phyloP scores from a whole-genome alignment of 352 stramenopile genomes.

The Globisporangium acanthophoron region DNA sequence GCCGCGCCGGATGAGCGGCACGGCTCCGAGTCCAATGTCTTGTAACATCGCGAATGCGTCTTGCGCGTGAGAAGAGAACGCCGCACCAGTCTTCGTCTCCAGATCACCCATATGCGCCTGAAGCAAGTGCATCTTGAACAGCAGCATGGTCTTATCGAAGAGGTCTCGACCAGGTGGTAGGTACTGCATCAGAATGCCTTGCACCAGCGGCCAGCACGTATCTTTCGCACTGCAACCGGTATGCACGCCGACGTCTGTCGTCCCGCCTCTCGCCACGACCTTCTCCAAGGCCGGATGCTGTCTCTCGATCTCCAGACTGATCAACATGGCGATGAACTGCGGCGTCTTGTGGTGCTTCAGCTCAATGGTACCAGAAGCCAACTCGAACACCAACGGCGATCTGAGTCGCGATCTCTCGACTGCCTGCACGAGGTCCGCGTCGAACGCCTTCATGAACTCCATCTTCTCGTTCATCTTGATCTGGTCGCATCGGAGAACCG shows the following conservation, averaged over 20 bases:
- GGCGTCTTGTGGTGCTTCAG: conserved; percentile 45
- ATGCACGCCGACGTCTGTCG: conserved; percentile 45
- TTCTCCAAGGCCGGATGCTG: not conserved
- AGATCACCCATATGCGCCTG: not conserved
- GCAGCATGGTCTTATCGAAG: conserved; percentile 29
- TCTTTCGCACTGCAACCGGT: conserved; percentile 29
- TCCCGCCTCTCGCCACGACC: conserved; percentile 20
- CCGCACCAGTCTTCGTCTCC: not conserved
- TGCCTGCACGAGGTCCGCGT: too few relatives aligned
- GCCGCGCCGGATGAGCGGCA: conserved; percentile 2
- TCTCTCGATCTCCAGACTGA: conserved; percentile 14
- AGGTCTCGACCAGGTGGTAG: conserved; percentile 25
- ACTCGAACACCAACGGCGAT: not conserved
- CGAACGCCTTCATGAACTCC: not conserved
- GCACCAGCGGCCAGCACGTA: conserved; percentile 52
- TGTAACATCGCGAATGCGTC: conserved; percentile 16
- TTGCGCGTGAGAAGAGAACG: conserved; percentile 4
- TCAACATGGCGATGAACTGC: conserved; percentile 34
- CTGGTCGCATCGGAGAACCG: conserved; percentile 23
- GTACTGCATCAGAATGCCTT: conserved; percentile 24
- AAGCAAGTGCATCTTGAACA: conserved; percentile 19
- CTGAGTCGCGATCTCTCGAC: not conserved
- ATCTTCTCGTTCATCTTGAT: conserved; percentile 5
- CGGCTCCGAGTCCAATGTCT: not conserved
- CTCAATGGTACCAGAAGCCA: conserved; percentile 1